Conservation (phyloP, 176 grass and related monocot species). For the Oryza nivara region DNA sequence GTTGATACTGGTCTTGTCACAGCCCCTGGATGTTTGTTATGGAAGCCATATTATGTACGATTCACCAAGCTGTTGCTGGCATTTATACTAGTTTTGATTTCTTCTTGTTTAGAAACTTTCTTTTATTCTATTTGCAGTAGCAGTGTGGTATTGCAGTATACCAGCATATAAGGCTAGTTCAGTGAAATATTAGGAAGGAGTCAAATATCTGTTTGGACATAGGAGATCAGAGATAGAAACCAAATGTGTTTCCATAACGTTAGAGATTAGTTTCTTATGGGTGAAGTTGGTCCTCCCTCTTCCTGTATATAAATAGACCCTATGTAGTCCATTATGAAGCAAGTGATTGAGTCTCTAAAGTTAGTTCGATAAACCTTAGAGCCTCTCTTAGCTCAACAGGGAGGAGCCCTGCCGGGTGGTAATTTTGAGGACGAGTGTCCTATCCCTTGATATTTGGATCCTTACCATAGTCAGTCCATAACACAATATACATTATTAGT, state of each 20-base stretch:
- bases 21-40: slow-evolving; percentile 2
- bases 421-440: neutral
- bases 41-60: neutral
- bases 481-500: neutral
- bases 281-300: neutral
- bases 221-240: neutral
- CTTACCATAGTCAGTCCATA: neutral
- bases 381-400: neutral
- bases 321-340: neutral
- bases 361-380: neutral
- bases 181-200: neutral
- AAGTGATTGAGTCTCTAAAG: neutral
- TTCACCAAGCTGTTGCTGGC: neutral
- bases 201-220: neutral
- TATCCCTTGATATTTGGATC: neutral
- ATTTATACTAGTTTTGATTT: neutral
- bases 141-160: neutral
- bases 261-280: neutral
- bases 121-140: slow-evolving; percentile 12
- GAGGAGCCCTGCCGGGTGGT: neutral
- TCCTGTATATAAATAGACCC: neutral
- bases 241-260: neutral
- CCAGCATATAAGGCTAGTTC: neutral
- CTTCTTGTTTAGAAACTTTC: slow-evolving; percentile 4
- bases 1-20: neutral